A percentile compares a stretch with the other conserved stretches of the same genome.
Conservation (phyloP, 2,329 filamentous ascomycete genomes). For the Penicillium crustosum region DNA sequence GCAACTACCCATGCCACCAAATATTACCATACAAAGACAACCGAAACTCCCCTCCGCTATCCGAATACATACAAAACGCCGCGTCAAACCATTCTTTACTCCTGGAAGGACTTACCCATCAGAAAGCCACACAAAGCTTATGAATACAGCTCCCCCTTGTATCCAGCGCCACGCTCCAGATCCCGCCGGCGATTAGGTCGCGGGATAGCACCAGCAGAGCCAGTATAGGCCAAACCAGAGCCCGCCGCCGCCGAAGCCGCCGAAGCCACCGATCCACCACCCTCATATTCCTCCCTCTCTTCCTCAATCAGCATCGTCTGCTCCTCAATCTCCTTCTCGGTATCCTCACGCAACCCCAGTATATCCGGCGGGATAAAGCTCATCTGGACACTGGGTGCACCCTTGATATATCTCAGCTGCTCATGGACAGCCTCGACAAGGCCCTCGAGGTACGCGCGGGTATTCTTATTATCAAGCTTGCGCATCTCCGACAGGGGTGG, state of each 20-base stretch:
- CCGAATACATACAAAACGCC: conserved; percentile 6
- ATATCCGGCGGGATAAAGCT: conserved; percentile 77
- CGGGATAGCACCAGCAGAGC: conserved; percentile 24
- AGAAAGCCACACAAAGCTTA: conserved; percentile 12
- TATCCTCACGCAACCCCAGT: conserved; percentile 52
- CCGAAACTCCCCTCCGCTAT: conserved; percentile 4
- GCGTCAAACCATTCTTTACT: not conserved
- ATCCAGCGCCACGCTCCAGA: conserved; percentile 36
- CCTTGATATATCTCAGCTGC: conserved; percentile 80
- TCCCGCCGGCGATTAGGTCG: conserved; percentile 34
- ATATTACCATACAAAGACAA: conserved; percentile 1
- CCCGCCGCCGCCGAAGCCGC: conserved; percentile 15
- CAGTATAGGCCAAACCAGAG: conserved; percentile 11
- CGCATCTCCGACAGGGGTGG: conserved; percentile 75
- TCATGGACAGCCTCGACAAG: conserved; percentile 78
- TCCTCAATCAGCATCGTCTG: conserved; percentile 41
- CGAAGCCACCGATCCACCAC: conserved; percentile 23
- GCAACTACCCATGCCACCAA: conserved; percentile 4
- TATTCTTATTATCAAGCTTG: conserved; percentile 73
- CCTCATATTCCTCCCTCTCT: conserved; percentile 41
- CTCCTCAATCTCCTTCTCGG: conserved; percentile 49
- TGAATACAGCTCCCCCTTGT: conserved; percentile 39
- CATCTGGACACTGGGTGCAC: conserved; percentile 85
- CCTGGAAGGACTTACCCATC: not conserved
- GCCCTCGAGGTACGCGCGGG: conserved; percentile 70